Evolutionary conservation across 768 basidiomycete species (phyloP).

Genomic region (Tephrocybe sp.): DNA sequence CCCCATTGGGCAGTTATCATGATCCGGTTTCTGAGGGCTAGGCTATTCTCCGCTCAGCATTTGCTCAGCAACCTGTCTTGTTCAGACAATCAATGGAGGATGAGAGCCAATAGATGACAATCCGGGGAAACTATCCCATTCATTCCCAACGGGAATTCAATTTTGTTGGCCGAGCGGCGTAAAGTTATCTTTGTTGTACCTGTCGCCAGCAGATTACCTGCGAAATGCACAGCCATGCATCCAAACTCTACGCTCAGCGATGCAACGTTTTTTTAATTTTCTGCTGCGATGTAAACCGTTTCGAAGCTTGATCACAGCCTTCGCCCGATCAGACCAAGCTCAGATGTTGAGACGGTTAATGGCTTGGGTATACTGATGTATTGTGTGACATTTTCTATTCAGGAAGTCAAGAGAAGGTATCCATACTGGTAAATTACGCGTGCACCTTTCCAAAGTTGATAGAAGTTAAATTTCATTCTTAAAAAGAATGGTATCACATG

Average conservation of each 20-base stretch:
- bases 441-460: slow-evolving; percentile 8
- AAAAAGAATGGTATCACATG: slow-evolving; percentile 14
- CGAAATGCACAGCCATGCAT: slow-evolving; percentile 14
- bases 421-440: not conserved
- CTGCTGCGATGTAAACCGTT: slow-evolving; percentile 6
- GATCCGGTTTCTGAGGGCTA: slow-evolving; percentile 42
- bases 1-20: slow-evolving; percentile 33
- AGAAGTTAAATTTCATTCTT: slow-evolving; percentile 3
- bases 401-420: not conserved
- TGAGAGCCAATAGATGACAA: not conserved
- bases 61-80: too few relatives aligned
- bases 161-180: not conserved
- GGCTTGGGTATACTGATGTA: slow-evolving; percentile 5
- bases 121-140: slow-evolving; percentile 14
- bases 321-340: slow-evolving; percentile 18
- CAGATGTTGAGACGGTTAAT: slow-evolving; percentile 7
- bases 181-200: slow-evolving; percentile 18
- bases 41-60: not conserved
- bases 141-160: slow-evolving; percentile 2
- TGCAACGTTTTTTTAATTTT: slow-evolving; percentile 54
- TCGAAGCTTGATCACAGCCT: slow-evolving; percentile 6
- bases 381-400: slow-evolving; percentile 10
- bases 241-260: slow-evolving; percentile 24
- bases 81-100: not conserved
- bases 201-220: slow-evolving; percentile 1